These are phyloP conservation scores for Quercus lobata DNA, from an alignment of 331 rosid species.

Conservation along the genomic window DNA sequence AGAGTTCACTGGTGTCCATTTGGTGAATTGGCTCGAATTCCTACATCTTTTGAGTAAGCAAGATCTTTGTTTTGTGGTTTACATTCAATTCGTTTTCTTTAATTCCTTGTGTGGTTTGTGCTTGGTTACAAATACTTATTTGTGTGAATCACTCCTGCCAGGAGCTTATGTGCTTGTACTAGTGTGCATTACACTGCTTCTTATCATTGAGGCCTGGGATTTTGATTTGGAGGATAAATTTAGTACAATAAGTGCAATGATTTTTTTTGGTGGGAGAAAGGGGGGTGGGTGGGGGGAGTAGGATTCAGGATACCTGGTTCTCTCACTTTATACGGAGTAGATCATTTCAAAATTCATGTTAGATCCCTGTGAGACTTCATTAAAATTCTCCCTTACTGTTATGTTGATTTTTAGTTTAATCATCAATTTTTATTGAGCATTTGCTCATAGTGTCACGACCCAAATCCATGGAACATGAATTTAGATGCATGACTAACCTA, in stretches of 20 bases:
- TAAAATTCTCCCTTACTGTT: neutral
- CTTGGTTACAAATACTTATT: neutral
- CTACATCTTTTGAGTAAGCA: constrained; percentile 28
- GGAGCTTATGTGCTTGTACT: neutral
- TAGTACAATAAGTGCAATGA: neutral
- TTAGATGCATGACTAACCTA: too few species aligned
- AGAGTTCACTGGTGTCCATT: constrained; percentile 26
- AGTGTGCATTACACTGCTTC: neutral
- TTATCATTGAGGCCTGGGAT: neutral
- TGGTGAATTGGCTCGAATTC: constrained; percentile 10
- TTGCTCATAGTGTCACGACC: neutral
- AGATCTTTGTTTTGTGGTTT: neutral
- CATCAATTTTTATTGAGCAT: neutral
- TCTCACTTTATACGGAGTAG: neutral
- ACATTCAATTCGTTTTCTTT: neutral
- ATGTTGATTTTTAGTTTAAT: neutral
- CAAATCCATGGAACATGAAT: too few species aligned
- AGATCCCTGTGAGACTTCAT: neutral
- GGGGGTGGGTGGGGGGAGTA: too few species aligned
- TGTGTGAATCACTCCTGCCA: neutral
- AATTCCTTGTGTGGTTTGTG: neutral
- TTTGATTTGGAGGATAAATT: neutral
- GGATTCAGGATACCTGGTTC: neutral
- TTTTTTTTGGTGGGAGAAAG: too few species aligned
- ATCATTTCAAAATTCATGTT: neutral